Evolutionary conservation across 371 early-diverging fungal genomes (phyloP).

Genomic region (Apophysomyces variabilis): DNA sequence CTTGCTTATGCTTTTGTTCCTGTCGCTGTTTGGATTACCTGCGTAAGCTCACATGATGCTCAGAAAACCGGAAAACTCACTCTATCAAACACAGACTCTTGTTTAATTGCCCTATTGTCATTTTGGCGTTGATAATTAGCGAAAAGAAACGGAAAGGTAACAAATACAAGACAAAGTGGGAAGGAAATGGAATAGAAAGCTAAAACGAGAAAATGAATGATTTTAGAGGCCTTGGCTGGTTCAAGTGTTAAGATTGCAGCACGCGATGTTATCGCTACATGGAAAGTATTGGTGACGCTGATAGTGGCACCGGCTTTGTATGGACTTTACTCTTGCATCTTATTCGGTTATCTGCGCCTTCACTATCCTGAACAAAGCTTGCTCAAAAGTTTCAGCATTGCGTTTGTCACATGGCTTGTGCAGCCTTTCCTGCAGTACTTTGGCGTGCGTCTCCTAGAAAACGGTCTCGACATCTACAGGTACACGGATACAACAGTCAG

Average conservation of each 20-base stretch:
- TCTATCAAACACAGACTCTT: slow-evolving; percentile 40
- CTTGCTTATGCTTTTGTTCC: slow-evolving; percentile 54
- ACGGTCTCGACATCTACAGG: slow-evolving; percentile 64
- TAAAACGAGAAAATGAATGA: slow-evolving; percentile 12
- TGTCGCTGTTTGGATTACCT: slow-evolving; percentile 72
- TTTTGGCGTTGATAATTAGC: slow-evolving; percentile 59
- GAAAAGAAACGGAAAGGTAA: slow-evolving; percentile 62
- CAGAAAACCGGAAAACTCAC: slow-evolving; percentile 26
- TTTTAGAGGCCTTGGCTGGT: slow-evolving; percentile 72
- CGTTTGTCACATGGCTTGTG: slow-evolving; percentile 33
- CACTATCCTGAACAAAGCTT: slow-evolving; percentile 13
- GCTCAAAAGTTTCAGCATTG: slow-evolving; percentile 15
- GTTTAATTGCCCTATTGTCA: slow-evolving; percentile 67
- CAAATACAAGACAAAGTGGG: not conserved
- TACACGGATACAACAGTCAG: slow-evolving; percentile 14
- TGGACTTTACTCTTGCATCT: slow-evolving; percentile 54
- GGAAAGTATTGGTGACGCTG: slow-evolving; percentile 79
- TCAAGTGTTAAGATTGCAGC: slow-evolving; percentile 86
- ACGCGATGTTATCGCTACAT: slow-evolving; percentile 86
- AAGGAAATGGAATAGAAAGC: not conserved
- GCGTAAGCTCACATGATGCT: slow-evolving; percentile 39
- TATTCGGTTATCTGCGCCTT: slow-evolving; percentile 28
- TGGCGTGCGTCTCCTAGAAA: slow-evolving; percentile 61
- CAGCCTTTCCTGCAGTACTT: slow-evolving; percentile 59
- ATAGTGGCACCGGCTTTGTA: slow-evolving; percentile 68